These are phyloP conservation scores for Hibiscus trionum DNA, from an alignment of 345 rosid genomes.

Conservation along the genomic window DNA sequence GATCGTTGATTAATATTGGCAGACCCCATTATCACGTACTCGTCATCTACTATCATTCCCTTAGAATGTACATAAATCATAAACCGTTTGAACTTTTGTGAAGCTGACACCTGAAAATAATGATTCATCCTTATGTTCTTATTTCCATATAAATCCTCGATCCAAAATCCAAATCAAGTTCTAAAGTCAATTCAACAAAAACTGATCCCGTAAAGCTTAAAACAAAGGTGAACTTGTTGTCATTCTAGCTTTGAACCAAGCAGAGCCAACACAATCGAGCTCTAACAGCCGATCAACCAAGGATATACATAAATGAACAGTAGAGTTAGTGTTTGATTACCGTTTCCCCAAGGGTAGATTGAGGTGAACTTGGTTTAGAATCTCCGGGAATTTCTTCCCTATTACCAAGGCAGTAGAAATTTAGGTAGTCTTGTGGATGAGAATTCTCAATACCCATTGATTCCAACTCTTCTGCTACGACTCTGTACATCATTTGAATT, in stretches of 20 bases:
- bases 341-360: constrained; percentile 18
- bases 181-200: not conserved
- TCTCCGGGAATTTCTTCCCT: constrained; percentile 48
- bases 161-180: not conserved
- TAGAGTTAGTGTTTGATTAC: constrained; percentile 18
- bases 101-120: constrained; percentile 42
- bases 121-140: not conserved
- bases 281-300: constrained; percentile 2
- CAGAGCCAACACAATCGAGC: not conserved
- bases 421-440: not conserved
- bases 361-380: not conserved
- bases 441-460: not conserved
- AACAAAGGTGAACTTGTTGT: not conserved
- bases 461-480: not conserved
- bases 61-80: not conserved
- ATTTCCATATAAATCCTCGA: not conserved
- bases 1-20: not conserved
- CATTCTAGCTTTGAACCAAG: not conserved
- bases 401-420: constrained; percentile 52
- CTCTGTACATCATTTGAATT: not conserved
- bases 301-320: not conserved
- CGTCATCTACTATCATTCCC: constrained; percentile 10
- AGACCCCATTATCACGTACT: not conserved
- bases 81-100: constrained; percentile 41
- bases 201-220: not conserved